Base-by-base conservation (phyloP, 2,329 filamentous ascomycete species). In the Akanthomyces lecanii region DNA sequence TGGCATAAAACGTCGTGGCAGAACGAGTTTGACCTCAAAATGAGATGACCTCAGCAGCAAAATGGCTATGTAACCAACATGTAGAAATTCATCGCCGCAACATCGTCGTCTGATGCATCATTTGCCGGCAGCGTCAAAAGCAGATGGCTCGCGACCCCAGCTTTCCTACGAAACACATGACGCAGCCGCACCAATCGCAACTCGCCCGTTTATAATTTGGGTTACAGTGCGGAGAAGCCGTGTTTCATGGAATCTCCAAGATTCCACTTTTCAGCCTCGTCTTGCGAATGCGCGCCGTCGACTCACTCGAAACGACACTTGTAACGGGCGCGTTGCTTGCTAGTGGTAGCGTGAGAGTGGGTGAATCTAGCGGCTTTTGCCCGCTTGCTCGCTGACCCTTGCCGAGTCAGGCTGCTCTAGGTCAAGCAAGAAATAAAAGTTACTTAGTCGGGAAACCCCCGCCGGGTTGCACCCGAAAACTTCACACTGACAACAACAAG, bases 391-490 rank as follows among this genome's bases (percentile, higher is more conserved):
- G 58, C 40, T 50, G 58, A n/a, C 25, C 42, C 3, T 61, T 53
- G 44, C 60, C 60, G 44, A 53, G 23, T 61, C 25, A 33, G 25
- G 47, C 21, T 45, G 33, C 10, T 23, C 12, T 14, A 21, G 36
- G n/a, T 28, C 51, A 21, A 12, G 25, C 18, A 8, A 11, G 33
- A 11, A 45, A 36, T 52, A 53, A 58, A 58, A 63, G 25, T 63
- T 58, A 52, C 61, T 58, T 53, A 30, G 61, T 63, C 61, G 45
- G 61, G 61, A 48, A 58, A 33, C 58, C 53, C 48, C 61, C 61
- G 61, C 61, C 61, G 61, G 28, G 12, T 51, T 45, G 30, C 61
- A 38, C 21, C 11, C 53, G 12, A 18, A 28, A 57, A 56, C 61
- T 51, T 36, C n/a, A 12, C 61, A 36, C 28, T 33, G n/a, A 44